These are phyloP conservation scores for Fragosphaeria purpurea DNA, from an alignment of 2,329 filamentous ascomycete species.

Conservation along the genomic window DNA sequence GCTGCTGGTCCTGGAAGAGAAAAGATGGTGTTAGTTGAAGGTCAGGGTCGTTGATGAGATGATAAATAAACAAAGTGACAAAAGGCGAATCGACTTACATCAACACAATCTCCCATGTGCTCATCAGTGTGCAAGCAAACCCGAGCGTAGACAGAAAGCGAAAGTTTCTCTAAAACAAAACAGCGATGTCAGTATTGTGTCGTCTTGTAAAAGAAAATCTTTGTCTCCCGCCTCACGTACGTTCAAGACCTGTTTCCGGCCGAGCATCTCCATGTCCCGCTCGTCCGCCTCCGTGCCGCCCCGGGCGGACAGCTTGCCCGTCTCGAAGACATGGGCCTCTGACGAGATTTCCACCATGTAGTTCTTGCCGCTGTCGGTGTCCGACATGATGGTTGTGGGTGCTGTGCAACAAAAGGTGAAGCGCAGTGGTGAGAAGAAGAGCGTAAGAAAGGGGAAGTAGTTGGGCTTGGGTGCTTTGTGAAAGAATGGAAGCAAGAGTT, in stretches of 20 bases:
- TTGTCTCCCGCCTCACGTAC: slow-evolving; percentile 6
- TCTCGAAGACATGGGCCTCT: slow-evolving; percentile 11
- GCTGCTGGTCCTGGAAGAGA: slow-evolving; percentile 19
- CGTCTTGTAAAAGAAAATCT: too few relatives aligned
- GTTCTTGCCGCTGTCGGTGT: slow-evolving; percentile 9
- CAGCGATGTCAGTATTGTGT: background rate
- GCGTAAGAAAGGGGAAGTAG: background rate
- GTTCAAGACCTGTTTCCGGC: slow-evolving; percentile 14
- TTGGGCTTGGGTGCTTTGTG: background rate
- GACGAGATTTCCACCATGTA: slow-evolving; percentile 9
- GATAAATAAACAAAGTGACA: background rate
- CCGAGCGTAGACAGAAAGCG: slow-evolving; percentile 39
- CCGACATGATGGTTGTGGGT: slow-evolving; percentile 7
- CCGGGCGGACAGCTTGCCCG: slow-evolving; percentile 10
- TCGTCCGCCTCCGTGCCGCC: slow-evolving; percentile 21
- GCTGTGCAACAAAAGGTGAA: background rate
- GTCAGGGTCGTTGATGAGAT: too few relatives aligned
- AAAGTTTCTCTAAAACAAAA: slow-evolving; percentile 32
- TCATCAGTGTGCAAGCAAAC: slow-evolving; percentile 42
- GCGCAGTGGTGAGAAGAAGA: background rate
- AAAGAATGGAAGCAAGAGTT: background rate
- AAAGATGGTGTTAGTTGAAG: too few relatives aligned
- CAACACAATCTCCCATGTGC: slow-evolving; percentile 43
- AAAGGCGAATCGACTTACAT: slow-evolving; percentile 17
- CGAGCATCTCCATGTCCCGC: slow-evolving; percentile 22